Evolutionary conservation across 2,329 filamentous ascomycete genomes (phyloP).

Genomic region (Fonsecaea pedrosoi): DNA sequence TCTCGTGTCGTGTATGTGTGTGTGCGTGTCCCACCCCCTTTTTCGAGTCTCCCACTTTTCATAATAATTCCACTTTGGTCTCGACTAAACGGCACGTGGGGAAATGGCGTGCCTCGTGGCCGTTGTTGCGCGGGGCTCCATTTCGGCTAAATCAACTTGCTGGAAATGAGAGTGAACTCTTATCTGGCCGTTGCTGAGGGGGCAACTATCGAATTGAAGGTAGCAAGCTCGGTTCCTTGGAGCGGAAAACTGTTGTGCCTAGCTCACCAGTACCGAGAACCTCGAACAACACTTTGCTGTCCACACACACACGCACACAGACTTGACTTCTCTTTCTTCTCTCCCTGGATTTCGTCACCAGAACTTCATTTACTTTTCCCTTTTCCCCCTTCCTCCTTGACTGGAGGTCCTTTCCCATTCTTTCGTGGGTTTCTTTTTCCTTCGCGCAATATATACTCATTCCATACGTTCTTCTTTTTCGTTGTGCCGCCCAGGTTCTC

Average conservation of each 20-base stretch:
- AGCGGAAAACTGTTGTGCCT: not conserved
- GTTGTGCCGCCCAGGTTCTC: too few species aligned
- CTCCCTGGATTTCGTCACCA: not conserved
- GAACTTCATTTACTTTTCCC: not conserved
- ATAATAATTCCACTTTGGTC: not conserved
- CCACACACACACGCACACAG: not conserved
- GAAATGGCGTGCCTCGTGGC: conserved; percentile 32
- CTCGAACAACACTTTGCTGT: not conserved
- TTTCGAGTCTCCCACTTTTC: not conserved
- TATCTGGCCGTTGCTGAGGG: conserved; percentile 17
- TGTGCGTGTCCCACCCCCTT: not conserved
- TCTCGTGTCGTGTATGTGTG: not conserved
- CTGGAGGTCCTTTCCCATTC: not conserved
- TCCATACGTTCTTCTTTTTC: too few species aligned
- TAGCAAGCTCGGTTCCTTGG: not conserved
- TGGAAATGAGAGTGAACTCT: conserved; percentile 2
- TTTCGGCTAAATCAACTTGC: conserved; percentile 17
- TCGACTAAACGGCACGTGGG: not conserved
- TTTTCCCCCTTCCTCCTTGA: not conserved
- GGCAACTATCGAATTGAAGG: conserved; percentile 36
- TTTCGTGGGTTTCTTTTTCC: not conserved
- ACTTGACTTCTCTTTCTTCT: not conserved
- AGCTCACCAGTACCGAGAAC: not conserved
- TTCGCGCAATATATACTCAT: not conserved
- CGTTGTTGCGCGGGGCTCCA: conserved; percentile 5